phyloP scores from a whole-genome alignment of 2,329 filamentous ascomycete species.

The Epichloe brachyelytri region DNA sequence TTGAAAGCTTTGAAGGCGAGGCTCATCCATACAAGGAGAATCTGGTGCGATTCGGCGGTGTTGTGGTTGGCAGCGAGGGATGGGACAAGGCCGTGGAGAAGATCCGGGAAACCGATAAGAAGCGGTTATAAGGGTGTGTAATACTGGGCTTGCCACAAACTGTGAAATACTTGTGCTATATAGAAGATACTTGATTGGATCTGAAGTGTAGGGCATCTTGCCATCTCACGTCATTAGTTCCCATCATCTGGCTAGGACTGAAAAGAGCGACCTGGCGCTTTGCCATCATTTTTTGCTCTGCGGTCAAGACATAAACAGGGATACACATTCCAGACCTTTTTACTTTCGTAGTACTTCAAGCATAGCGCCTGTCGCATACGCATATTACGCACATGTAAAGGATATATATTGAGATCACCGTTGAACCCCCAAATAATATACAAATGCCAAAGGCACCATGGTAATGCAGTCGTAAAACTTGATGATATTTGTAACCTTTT shows the following conservation, averaged over 20 bases:
- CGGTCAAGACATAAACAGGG: too few species aligned
- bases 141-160: background rate
- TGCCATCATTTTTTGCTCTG: too few species aligned
- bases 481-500: background rate
- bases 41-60: slow-evolving; percentile 57
- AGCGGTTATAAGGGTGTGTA: slow-evolving; percentile 31
- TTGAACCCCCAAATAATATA: background rate
- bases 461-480: background rate
- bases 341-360: background rate
- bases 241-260: too few species aligned
- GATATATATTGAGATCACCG: background rate
- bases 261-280: too few species aligned
- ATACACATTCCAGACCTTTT: background rate
- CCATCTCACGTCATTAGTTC: background rate
- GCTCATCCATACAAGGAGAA: slow-evolving; percentile 89
- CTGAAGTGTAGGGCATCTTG: background rate
- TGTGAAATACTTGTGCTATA: background rate
- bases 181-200: background rate
- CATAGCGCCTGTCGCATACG: background rate
- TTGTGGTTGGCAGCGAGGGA: slow-evolving; percentile 37
- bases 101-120: slow-evolving; percentile 34
- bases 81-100: slow-evolving; percentile 40
- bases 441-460: background rate
- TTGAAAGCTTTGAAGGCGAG: slow-evolving; percentile 88
- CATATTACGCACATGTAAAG: background rate